Evolutionary conservation across 2,329 filamentous ascomycete species (phyloP).

Genomic region (Exophiala sideris): DNA sequence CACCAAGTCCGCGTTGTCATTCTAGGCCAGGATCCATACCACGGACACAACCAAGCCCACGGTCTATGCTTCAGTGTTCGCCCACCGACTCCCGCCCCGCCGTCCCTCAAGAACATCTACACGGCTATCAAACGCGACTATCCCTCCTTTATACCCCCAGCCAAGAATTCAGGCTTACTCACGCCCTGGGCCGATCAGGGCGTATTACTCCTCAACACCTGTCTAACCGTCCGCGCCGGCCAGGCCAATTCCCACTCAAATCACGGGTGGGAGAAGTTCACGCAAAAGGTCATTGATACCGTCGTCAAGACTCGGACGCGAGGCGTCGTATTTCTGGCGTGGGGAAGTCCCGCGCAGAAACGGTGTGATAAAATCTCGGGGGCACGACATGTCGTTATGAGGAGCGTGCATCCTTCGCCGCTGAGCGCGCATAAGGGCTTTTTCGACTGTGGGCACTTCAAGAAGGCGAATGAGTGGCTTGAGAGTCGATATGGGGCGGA

Average conservation of each 20-base stretch:
- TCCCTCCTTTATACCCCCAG: slow-evolving; percentile 69
- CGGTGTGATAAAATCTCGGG: slow-evolving; percentile 67
- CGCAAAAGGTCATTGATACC: slow-evolving; percentile 83
- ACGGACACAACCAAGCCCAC: slow-evolving; percentile 92
- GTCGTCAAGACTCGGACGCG: slow-evolving; percentile 71
- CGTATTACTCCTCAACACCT: slow-evolving; percentile 90
- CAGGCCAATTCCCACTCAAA: slow-evolving; percentile 81
- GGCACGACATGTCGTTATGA: slow-evolving; percentile 72
- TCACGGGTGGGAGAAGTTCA: slow-evolving; percentile 90
- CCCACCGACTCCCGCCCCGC: slow-evolving; percentile 80
- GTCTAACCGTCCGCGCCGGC: slow-evolving; percentile 85
- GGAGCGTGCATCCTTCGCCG: slow-evolving; percentile 90
- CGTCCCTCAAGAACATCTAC: slow-evolving; percentile 92
- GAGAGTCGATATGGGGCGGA: slow-evolving; percentile 72
- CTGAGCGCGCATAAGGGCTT: slow-evolving; percentile 79
- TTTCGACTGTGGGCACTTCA: slow-evolving; percentile 78
- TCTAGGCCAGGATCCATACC: slow-evolving; percentile 94
- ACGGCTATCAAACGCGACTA: slow-evolving; percentile 84
- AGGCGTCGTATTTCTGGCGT: slow-evolving; percentile 92
- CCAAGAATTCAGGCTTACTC: slow-evolving; percentile 75
- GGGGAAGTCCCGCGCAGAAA: slow-evolving; percentile 82
- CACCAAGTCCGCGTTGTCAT: slow-evolving; percentile 87
- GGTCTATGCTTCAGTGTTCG: slow-evolving; percentile 94
- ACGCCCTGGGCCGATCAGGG: slow-evolving; percentile 93
- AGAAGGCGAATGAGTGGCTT: slow-evolving; percentile 81